Base-by-base conservation (phyloP, 495 filamentous ascomycete species). In the Platismatia glauca region DNA sequence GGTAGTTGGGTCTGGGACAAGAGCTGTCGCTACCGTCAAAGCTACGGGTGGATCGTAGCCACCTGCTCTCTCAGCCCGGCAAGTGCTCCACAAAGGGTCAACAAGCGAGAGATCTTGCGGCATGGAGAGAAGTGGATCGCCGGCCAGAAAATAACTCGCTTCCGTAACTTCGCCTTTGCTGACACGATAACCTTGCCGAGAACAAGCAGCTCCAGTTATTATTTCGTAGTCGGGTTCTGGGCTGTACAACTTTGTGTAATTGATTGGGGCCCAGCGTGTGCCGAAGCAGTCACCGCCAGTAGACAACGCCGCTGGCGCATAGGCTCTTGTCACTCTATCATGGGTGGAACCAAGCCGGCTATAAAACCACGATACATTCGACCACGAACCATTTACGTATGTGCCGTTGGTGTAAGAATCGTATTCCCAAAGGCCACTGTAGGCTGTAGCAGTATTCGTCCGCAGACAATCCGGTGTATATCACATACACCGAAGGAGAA, bases 401-500 rank as follows among this genome's bases (percentile, higher is more conserved):
- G 37, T 9, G 9, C 37, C 37, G 37, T 38, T 38, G 37, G 37
- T 6, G 11, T 38, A 38, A 5, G 37, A 38, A 12, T 38, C 37
- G 11, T 38, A 38, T 38, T 5, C 7, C 37, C 37, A 38, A 9
- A 38, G 11, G 37, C 37, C 37, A 38, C 37, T 38, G 37, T 38
- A 8, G 37, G 13, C 37, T 38, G 37, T 38, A 8, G 37, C 37
- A 38, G 4, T 38, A 6, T 38, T 38, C 6, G 6, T 38, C 37
- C 13, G 31, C 31, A 9, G 2, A 20, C 35, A 58, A 6, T 34
- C 34, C 22, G 4, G 16, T 22, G 35, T 58, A 58, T 24, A 58
- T 24, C 24, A 58, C 55, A 58, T 58, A 58, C 18, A 58, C 55
- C 35, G 55, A 39, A 35, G 55, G 55, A 15, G 55, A 58, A 39